Conservation (phyloP, 257 asterid genomes). For the Prunella vulgaris region DNA sequence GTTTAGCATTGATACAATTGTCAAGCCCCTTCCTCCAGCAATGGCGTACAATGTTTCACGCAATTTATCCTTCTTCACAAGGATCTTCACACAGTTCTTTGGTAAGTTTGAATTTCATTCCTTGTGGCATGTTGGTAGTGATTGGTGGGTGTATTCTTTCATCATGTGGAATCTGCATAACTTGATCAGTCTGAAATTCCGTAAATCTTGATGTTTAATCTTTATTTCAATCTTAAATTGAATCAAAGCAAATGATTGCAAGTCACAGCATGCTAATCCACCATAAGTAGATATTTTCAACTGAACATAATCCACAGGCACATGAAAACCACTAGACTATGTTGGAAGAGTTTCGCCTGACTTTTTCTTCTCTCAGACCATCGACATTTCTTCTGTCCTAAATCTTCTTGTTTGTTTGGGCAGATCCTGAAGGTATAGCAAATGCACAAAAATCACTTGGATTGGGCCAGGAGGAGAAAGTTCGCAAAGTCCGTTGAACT, state of each 20-base stretch:
- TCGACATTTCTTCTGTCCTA: not conserved
- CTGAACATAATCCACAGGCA: not conserved
- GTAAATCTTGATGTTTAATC: not conserved
- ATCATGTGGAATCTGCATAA: not conserved
- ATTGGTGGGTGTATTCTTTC: not conserved
- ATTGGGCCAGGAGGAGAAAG: constrained; percentile 81
- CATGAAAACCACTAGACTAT: too few species aligned
- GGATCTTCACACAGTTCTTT: constrained; percentile 91
- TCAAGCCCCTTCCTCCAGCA: constrained; percentile 90
- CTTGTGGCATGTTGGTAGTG: too few species aligned
- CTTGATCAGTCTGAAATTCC: not conserved
- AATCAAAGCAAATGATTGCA: not conserved
- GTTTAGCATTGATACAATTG: constrained; percentile 83
- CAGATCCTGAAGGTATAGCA: constrained; percentile 94
- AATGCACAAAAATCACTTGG: constrained; percentile 94
- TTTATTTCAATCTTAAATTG: not conserved
- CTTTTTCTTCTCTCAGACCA: not conserved
- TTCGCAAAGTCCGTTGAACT: constrained; percentile 59
- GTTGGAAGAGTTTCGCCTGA: not conserved
- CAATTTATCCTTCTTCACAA: constrained; percentile 84
- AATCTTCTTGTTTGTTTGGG: constrained; percentile 21
- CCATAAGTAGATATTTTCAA: too few species aligned
- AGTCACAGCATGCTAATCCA: too few species aligned
- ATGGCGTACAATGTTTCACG: constrained; percentile 79
- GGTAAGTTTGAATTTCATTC: constrained; percentile 50